Base-by-base conservation (phyloP, 2,329 filamentous ascomycete species). In the Ceratocystis eucalypticola region DNA sequence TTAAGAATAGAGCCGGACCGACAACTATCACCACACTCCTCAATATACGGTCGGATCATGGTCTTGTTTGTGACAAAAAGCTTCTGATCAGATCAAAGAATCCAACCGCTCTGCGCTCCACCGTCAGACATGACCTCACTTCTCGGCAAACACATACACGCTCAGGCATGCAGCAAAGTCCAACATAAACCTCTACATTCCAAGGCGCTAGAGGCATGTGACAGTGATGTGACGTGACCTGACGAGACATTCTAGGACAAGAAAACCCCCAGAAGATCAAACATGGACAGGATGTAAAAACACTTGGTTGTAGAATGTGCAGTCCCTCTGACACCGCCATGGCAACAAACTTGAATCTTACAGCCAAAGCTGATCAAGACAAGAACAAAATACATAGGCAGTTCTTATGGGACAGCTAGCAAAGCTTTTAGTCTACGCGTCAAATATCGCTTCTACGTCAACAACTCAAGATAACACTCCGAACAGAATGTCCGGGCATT, bases 401-500 rank as follows among this genome's bases (percentile, higher is more conserved):
- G 80, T 78, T 81, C 81, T 84, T 80, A 78, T 82, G 76, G 77
- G 78, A 74, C 80, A 80, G 72, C 71, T 70, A 70, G 72, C 64
- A 53, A 59, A 64, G 61, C 67, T 66, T 50, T 68, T 61, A 61
- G 67, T 68, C 67, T 68, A 68, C 67, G 67, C 67, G 67, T 68
- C 67, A 64, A 66, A 80, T 83, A 86, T 82, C 82, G 82, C 81
- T 78, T 76, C 72, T 77, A 77, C 82, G 86, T 82, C 85, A 87
- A 88, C 76, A 77, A 78, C 77, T 73, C 78, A 80, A 80, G 75
- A 72, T 76, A 77, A 77, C 77, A 78, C 74, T 70, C 73, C 80
- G 78, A 78, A 80, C 88, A 91, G 84, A 89, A 92, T 82, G 88
- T 78, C 80, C 79, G 76, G 77, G 79, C 75, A 76, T 79, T 76